Evolutionary conservation across 2,329 filamentous ascomycete species (phyloP).

Genomic region (Neofusicoccum kwambonambiense): DNA sequence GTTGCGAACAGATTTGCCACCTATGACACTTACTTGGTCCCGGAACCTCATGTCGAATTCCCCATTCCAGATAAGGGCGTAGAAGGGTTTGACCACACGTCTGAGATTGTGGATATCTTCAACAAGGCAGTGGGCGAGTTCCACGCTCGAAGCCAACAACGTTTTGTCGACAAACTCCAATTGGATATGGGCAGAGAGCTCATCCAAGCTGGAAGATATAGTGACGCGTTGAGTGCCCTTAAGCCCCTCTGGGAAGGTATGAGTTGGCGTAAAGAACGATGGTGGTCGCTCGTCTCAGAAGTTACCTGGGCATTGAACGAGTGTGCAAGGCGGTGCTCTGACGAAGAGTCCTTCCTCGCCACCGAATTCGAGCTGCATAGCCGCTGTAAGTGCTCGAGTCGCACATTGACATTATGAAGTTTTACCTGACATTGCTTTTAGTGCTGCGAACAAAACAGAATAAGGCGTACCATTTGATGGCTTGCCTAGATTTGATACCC

Average conservation of each 20-base stretch:
- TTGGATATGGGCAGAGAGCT: constrained; percentile 57
- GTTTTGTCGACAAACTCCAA: constrained; percentile 55
- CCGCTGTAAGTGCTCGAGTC: constrained; percentile 25
- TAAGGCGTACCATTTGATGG: constrained; percentile 47
- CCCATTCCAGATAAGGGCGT: constrained; percentile 41
- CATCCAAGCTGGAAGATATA: constrained; percentile 49
- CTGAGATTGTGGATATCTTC: constrained; percentile 50
- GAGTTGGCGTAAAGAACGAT: constrained; percentile 60
- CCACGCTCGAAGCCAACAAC: constrained; percentile 50
- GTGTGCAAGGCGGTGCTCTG: constrained; percentile 47
- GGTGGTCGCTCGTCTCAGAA: constrained; percentile 57
- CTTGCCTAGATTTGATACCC: constrained; percentile 41
- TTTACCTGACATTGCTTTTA: constrained; percentile 24
- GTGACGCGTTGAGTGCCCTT: constrained; percentile 52
- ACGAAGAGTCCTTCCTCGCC: constrained; percentile 50
- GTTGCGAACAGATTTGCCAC: constrained; percentile 52
- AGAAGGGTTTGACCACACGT: constrained; percentile 51
- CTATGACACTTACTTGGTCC: constrained; percentile 62
- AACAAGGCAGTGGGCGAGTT: constrained; percentile 52
- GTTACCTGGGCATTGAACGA: constrained; percentile 55
- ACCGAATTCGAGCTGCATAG: constrained; percentile 58
- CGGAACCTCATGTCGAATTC: constrained; percentile 57
- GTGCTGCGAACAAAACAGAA: constrained; percentile 33
- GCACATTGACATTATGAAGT: not conserved
- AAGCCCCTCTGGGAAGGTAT: constrained; percentile 55